Percentiles rank a stretch among this genome's conserved stretches.
Conservation (phyloP, 129 eudicot genomes). For the Glebionis coronaria region DNA sequence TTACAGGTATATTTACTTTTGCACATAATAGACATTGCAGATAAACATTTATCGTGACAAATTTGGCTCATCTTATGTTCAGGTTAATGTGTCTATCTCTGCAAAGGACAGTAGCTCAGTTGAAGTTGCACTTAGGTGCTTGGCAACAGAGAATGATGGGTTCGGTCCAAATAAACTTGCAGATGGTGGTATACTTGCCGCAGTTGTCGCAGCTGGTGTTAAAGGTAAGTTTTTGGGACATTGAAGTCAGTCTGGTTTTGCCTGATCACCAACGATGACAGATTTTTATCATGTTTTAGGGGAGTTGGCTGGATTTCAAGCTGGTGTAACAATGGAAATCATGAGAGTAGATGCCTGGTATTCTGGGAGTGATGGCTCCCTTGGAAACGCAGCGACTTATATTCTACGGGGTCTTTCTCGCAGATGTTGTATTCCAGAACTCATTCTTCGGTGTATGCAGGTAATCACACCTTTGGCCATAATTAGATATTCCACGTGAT, state of each 20-base stretch:
- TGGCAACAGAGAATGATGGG: constrained; percentile 79
- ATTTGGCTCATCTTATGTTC: constrained; percentile 4
- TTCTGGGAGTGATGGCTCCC: constrained; percentile 58
- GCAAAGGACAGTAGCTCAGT: constrained; percentile 54
- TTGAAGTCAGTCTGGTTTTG: background rate
- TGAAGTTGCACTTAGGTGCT: constrained; percentile 81
- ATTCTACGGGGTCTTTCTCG: constrained; percentile 88
- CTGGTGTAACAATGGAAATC: constrained; percentile 93
- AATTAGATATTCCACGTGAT: background rate
- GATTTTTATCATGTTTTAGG: constrained; percentile 39
- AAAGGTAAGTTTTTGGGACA: constrained; percentile 49
- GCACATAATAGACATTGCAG: background rate
- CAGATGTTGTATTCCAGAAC: constrained; percentile 85
- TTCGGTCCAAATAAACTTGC: constrained; percentile 69
- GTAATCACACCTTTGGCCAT: constrained; percentile 33
- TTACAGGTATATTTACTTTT: constrained; percentile 53
- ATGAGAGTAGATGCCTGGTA: constrained; percentile 96
- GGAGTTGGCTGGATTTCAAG: constrained; percentile 85
- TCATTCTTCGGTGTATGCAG: constrained; percentile 92
- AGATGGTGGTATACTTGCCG: constrained; percentile 94
- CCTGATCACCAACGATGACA: background rate
- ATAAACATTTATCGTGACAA: background rate
- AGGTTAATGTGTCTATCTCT: constrained; percentile 71
- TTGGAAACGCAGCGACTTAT: constrained; percentile 77
- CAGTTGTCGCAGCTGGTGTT: constrained; percentile 77